phyloP scores from a whole-genome alignment of 139 green algal genomes.

The Chlorella sorokiniana region DNA sequence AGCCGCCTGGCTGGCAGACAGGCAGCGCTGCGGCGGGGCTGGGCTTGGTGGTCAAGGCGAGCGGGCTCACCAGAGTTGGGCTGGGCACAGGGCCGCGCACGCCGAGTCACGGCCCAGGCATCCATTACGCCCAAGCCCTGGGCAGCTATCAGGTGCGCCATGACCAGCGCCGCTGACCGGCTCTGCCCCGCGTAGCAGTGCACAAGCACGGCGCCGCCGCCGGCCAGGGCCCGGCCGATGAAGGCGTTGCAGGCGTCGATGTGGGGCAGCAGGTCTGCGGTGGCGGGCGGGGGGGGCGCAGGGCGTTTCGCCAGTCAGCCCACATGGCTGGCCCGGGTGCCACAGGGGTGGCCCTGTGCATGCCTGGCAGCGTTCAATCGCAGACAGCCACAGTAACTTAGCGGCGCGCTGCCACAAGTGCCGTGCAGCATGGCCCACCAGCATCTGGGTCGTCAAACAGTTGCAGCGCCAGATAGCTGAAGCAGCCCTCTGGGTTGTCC shows the following conservation, averaged over 20 bases:
- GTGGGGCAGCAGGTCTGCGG: constrained; percentile 24
- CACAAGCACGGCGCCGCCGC: constrained; percentile 72
- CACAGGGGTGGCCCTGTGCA: background rate
- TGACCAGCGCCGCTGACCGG: constrained; percentile 76
- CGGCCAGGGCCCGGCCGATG: constrained; percentile 47
- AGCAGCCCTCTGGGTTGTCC: constrained; percentile 26
- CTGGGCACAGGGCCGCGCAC: constrained; percentile 56
- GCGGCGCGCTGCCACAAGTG: background rate
- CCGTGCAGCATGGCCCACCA: constrained; percentile 58
- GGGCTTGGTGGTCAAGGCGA: too few species aligned
- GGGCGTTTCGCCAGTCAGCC: background rate
- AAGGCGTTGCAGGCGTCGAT: constrained; percentile 49
- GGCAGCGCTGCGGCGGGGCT: too few species aligned
- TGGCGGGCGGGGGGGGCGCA: background rate
- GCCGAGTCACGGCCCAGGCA: constrained; percentile 57
- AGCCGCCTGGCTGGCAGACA: too few species aligned
- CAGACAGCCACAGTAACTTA: background rate
- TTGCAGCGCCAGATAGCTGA: constrained; percentile 59
- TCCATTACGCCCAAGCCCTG: constrained; percentile 19
- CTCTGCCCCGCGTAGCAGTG: constrained; percentile 91
- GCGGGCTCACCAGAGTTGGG: constrained; percentile 84
- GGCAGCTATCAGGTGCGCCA: constrained; percentile 32
- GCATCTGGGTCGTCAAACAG: constrained; percentile 79
- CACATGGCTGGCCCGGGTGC: background rate
- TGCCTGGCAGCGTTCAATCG: background rate